Evolutionary conservation across 495 filamentous ascomycete genomes (phyloP), one percentile per base, ranked within the genome.

Genomic region (Jackrogersella multiformis): DNA sequence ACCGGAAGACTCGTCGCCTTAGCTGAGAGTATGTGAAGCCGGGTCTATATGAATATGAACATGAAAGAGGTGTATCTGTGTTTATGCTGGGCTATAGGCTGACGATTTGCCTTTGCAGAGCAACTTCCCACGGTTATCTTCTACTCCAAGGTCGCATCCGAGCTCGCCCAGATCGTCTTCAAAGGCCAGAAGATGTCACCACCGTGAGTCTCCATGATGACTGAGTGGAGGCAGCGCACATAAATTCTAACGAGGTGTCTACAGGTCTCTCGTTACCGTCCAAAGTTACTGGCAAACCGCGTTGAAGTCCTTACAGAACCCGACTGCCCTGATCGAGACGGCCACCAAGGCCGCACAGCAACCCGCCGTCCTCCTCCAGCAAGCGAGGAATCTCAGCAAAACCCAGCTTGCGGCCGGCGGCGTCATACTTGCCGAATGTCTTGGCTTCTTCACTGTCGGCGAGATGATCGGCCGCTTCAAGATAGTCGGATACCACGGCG

Each of bases 371-470:
- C 74, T 90, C 65, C 73, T 95, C 60, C 81, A 86, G 73, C 83
- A 82, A 60, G 74, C 90, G 64, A 86, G 92, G 73, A 91, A 88
- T 78, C 52, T 94, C 72, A 89, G 84, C 77, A 82, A 77, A 48
- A 82, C 87, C 74, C 87, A 96, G 76, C 64, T 93, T 56, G 84
- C 83, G 23, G 75, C 90, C 20, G 87, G 80, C 54, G 91, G 90
- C 74, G 90, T 99, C 54, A 78, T 97, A 61, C 73, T 80, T 36
- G 94, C 94, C 35, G 95, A 99, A 82, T 85, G 92, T 49, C 78
- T 99, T 60, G 95, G 95, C 55, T 98, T 99, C 86, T 99, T 98
- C 86, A 94, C 93, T 15, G 87, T 99, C 20, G 95, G 95, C 60
- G 93, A 97, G 86, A 98, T 99, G 80, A 90, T 98, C 68, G 95